Conservation (phyloP, 163 green algal genomes). For the Prototheca cutis region DNA sequence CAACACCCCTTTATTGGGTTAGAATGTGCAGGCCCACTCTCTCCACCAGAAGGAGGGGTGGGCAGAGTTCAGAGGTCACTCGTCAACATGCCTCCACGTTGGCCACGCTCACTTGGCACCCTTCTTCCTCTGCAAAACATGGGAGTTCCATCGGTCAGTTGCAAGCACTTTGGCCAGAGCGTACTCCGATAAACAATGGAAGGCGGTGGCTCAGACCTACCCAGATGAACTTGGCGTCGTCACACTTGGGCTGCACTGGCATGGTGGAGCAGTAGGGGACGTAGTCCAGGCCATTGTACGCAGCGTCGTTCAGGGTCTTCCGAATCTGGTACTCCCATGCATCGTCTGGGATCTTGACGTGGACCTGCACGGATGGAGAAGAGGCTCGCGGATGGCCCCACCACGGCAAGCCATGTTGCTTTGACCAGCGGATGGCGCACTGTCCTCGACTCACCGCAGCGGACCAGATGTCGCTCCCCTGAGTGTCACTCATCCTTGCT, state of each 20-base stretch:
- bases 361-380: conserved; percentile 20
- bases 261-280: conserved; percentile 69
- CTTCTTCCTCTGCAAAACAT: conserved; percentile 10
- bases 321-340: conserved; percentile 69
- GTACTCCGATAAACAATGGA: no score
- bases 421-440: background rate
- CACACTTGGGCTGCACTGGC: conserved; percentile 45
- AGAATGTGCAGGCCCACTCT: no score
- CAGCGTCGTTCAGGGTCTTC: conserved; percentile 60
- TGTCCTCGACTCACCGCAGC: conserved; percentile 19
- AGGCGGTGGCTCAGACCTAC: no score
- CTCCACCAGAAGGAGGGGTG: no score
- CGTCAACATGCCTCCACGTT: background rate
- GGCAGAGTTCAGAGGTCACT: no score
- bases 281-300: conserved; percentile 64
- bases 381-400: background rate
- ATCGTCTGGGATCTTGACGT: conserved; percentile 48
- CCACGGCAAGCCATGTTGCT: background rate
- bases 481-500: conserved; percentile 6
- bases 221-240: conserved; percentile 63
- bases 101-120: conserved; percentile 3
- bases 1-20: no score
- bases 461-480: conserved; percentile 22
- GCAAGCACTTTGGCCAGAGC: no score
- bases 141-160: no score